These are phyloP conservation scores for Hyaloscypha variabilis DNA, from an alignment of 495 filamentous ascomycete species.

Conservation along the genomic window DNA sequence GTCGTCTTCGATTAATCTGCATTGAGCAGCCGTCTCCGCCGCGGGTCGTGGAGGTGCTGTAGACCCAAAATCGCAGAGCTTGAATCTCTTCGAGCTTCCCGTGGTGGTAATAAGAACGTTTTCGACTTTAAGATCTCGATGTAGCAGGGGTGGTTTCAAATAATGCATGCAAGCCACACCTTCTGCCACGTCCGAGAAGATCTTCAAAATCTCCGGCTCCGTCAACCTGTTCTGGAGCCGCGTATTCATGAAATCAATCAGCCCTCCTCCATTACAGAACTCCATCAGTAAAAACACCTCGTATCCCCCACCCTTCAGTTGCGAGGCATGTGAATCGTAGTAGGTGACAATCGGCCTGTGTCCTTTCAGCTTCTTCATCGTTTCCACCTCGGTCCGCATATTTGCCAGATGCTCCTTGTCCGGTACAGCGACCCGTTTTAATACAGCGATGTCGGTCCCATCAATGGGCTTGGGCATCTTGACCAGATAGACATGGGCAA, in stretches of 20 bases:
- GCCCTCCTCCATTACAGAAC: slow-evolving; percentile 79
- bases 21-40: slow-evolving; percentile 82
- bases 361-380: slow-evolving; percentile 98
- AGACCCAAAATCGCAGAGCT: slow-evolving; percentile 98
- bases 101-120: slow-evolving; percentile 87
- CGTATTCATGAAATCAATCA: slow-evolving; percentile 99
- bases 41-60: slow-evolving; percentile 82
- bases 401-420: slow-evolving; percentile 91
- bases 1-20: slow-evolving; percentile 91
- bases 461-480: slow-evolving; percentile 77
- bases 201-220: slow-evolving; percentile 95
- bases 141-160: slow-evolving; percentile 88
- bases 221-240: slow-evolving; percentile 93
- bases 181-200: slow-evolving; percentile 93
- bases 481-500: slow-evolving; percentile 97
- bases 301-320: slow-evolving; percentile 89
- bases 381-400: slow-evolving; percentile 98
- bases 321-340: slow-evolving; percentile 95
- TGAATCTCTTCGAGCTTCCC: slow-evolving; percentile 68
- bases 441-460: slow-evolving; percentile 81
- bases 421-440: slow-evolving; percentile 97
- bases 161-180: slow-evolving; percentile 99
- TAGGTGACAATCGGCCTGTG: slow-evolving; percentile 96
- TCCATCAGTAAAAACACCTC: slow-evolving; percentile 99
- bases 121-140: slow-evolving; percentile 96